Evolutionary conservation across 768 basidiomycete species (phyloP).

Genomic region (Pholiota microspora): DNA sequence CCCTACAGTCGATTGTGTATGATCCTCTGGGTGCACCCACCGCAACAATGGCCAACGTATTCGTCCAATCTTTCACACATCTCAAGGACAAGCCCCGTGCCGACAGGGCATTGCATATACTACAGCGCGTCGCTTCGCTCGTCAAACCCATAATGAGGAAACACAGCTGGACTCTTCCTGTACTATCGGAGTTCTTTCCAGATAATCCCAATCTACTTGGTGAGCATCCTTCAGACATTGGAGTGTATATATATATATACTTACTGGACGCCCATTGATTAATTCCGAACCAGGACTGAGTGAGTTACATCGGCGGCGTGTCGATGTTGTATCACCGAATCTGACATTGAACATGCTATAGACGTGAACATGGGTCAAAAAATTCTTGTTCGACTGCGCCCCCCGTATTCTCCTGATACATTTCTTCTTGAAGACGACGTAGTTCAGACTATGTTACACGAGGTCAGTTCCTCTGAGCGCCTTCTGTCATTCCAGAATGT

Average conservation of each 20-base stretch:
- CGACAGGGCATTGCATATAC: conserved; percentile 63
- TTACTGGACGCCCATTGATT: background rate
- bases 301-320: conserved; percentile 18
- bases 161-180: conserved; percentile 74
- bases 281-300: conserved; percentile 30
- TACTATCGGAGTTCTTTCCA: conserved; percentile 88
- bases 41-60: conserved; percentile 48
- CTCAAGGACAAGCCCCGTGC: conserved; percentile 66
- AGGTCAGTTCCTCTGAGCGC: conserved; percentile 42
- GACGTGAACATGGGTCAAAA: conserved; percentile 79
- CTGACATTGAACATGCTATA: conserved; percentile 21
- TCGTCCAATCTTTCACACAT: conserved; percentile 68
- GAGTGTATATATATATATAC: no score
- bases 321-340: conserved; percentile 7
- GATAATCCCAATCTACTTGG: conserved; percentile 70
- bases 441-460: conserved; percentile 86
- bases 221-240: conserved; percentile 29
- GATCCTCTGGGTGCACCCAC: background rate
- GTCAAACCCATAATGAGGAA: conserved; percentile 95
- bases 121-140: conserved; percentile 69
- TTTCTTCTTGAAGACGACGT: conserved; percentile 78
- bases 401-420: conserved; percentile 59
- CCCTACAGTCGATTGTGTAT: background rate
- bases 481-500: background rate
- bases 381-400: conserved; percentile 82